These are phyloP conservation scores for Pythium chondricola DNA, from an alignment of 352 stramenopile genomes.

Conservation along the genomic window DNA sequence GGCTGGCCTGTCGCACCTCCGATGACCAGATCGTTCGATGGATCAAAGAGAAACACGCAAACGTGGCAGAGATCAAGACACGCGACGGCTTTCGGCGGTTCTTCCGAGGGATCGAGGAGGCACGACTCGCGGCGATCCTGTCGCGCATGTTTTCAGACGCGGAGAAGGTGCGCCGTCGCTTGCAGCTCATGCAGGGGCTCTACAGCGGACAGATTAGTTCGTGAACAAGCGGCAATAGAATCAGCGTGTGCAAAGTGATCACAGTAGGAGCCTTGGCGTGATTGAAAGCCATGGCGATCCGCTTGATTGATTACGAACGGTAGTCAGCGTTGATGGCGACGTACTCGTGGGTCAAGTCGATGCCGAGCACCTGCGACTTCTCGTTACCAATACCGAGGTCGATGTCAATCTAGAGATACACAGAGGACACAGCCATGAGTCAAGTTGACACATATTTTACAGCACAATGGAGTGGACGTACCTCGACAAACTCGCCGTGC, in stretches of 20 bases:
- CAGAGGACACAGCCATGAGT: not conserved
- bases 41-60: conserved; percentile 40
- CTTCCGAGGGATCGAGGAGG: conserved; percentile 51
- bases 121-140: conserved; percentile 43
- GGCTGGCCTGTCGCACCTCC: conserved; percentile 33
- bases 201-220: conserved; percentile 15
- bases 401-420: conserved; percentile 78
- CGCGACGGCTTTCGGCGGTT: conserved; percentile 64
- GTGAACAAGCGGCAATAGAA: no score
- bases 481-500: conserved; percentile 95
- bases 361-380: conserved; percentile 89
- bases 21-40: conserved; percentile 45
- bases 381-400: conserved; percentile 88
- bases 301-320: conserved; percentile 77
- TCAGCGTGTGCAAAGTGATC: not conserved
- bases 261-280: no score
- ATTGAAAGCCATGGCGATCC: no score
- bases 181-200: conserved; percentile 65
- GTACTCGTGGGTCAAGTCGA: conserved; percentile 98
- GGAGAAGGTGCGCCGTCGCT: conserved; percentile 49
- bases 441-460: no score
- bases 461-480: conserved; percentile 10
- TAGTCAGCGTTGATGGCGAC: conserved; percentile 99
- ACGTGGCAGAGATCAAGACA: conserved; percentile 50
- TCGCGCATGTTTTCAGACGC: conserved; percentile 36